Evolutionary conservation across 2,329 filamentous ascomycete species (phyloP).

Genomic region (Simplicillium aogashimaense): DNA sequence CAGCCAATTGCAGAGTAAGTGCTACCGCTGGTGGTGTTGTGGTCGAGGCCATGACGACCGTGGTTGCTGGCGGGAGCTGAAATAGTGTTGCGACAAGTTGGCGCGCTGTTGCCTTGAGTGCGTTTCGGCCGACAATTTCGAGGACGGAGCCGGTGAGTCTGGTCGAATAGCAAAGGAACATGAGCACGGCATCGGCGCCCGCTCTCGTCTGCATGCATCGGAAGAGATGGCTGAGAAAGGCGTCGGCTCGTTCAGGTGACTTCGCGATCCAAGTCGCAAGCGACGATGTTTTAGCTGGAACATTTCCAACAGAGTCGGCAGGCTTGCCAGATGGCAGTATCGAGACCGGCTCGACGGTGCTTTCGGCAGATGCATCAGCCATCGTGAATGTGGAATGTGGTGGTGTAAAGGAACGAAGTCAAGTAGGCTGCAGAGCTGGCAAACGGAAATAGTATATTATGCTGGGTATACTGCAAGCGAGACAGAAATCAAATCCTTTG

Average conservation of each 20-base stretch:
- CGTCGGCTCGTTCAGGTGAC: slow-evolving; percentile 33
- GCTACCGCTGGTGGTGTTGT: slow-evolving; percentile 28
- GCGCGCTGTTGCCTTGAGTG: slow-evolving; percentile 42
- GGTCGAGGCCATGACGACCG: slow-evolving; percentile 31
- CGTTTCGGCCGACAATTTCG: slow-evolving; percentile 41
- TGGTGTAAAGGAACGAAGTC: no score
- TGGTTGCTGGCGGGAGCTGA: slow-evolving; percentile 38
- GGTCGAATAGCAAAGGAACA: slow-evolving; percentile 58
- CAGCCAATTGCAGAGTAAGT: slow-evolving; percentile 36
- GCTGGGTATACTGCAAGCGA: no score
- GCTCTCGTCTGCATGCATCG: slow-evolving; percentile 58
- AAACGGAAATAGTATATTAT: no score
- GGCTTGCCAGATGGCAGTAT: slow-evolving; percentile 8
- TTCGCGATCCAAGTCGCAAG: slow-evolving; percentile 12
- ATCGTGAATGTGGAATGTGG: not conserved
- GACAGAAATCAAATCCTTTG: no score
- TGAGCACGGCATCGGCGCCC: slow-evolving; percentile 61
- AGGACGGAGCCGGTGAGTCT: slow-evolving; percentile 44
- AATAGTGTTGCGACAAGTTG: slow-evolving; percentile 42
- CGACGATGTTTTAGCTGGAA: slow-evolving; percentile 1
- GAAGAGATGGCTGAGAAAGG: slow-evolving; percentile 44
- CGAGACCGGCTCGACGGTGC: slow-evolving; percentile 3
- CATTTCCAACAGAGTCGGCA: slow-evolving; percentile 1
- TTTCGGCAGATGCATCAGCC: not conserved
- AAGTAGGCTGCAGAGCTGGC: no score